Evolutionary conservation across 164 flowering plant species (phyloP).

Genomic region (Saururus chinensis): DNA sequence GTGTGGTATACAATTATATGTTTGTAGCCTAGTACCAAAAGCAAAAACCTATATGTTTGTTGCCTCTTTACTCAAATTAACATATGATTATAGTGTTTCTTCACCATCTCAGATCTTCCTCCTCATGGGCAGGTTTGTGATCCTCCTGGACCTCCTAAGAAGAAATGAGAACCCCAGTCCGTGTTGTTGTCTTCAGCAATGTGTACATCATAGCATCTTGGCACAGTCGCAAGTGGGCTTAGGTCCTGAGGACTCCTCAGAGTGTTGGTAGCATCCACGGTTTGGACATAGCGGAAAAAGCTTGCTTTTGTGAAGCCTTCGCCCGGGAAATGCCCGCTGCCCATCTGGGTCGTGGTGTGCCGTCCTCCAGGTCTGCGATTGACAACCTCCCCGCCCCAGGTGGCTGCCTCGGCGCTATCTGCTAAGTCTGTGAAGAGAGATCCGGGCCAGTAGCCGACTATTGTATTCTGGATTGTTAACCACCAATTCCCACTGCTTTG

Average conservation of each 20-base stretch:
- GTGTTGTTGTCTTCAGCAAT: not conserved
- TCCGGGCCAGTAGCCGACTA: conserved; percentile 10
- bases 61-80: no score
- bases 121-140: conserved; percentile 5
- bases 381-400: conserved; percentile 8
- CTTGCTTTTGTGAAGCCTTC: conserved; percentile 5
- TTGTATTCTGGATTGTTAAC: not conserved
- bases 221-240: not conserved
- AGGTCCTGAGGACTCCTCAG: not conserved
- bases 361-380: not conserved
- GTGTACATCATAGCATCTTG: conserved; percentile 4
- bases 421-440: conserved; percentile 5
- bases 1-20: no score
- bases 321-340: conserved; percentile 8
- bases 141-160: conserved; percentile 7
- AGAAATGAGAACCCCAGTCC: conserved; percentile 3
- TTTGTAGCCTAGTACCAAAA: no score
- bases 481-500: conserved; percentile 8
- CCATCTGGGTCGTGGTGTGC: conserved; percentile 13
- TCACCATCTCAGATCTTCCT: no score
- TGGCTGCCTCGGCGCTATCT: not conserved
- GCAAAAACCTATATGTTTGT: no score
- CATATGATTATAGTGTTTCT: no score
- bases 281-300: conserved; percentile 1
- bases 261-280: conserved; percentile 1